These are phyloP conservation scores for Umbelopsis vinacea DNA, from an alignment of 192 early-diverging fungal species.

Conservation along the genomic window DNA sequence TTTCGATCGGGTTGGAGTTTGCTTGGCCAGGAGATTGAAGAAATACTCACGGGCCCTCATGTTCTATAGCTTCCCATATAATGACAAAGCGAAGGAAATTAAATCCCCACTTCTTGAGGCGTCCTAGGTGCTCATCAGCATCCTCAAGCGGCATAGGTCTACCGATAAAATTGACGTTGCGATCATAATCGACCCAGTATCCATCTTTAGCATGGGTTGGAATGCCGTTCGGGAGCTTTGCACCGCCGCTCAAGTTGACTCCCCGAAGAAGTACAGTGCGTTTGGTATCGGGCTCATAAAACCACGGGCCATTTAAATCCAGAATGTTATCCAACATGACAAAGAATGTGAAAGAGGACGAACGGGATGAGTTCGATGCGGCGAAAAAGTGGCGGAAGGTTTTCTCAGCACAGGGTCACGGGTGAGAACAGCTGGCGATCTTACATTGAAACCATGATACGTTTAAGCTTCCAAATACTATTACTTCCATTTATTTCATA, in stretches of 20 bases:
- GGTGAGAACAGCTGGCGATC: neutral
- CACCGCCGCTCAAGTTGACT: conserved; percentile 56
- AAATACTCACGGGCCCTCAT: conserved; percentile 60
- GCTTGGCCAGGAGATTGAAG: neutral
- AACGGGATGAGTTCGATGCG: neutral
- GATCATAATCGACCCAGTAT: conserved; percentile 54
- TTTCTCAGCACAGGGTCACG: neutral
- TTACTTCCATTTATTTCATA: neutral
- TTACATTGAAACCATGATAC: no score
- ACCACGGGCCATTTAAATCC: conserved; percentile 46
- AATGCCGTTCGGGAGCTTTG: conserved; percentile 53
- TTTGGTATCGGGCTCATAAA: conserved; percentile 51
- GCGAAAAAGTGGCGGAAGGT: neutral
- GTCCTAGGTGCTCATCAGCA: conserved; percentile 71
- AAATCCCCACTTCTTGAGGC: conserved; percentile 72
- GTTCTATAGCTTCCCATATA: conserved; percentile 78
- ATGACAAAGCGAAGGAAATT: conserved; percentile 74
- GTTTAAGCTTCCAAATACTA: no score
- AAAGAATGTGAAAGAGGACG: neutral
- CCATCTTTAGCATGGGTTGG: conserved; percentile 48
- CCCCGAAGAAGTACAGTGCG: conserved; percentile 57
- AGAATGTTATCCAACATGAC: conserved; percentile 14
- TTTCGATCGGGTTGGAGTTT: neutral
- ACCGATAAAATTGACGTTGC: conserved; percentile 70
- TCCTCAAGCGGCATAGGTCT: conserved; percentile 72